Evolutionary conservation across 768 basidiomycete species (phyloP).

Genomic region (Coprinopsis marcescibilis): DNA sequence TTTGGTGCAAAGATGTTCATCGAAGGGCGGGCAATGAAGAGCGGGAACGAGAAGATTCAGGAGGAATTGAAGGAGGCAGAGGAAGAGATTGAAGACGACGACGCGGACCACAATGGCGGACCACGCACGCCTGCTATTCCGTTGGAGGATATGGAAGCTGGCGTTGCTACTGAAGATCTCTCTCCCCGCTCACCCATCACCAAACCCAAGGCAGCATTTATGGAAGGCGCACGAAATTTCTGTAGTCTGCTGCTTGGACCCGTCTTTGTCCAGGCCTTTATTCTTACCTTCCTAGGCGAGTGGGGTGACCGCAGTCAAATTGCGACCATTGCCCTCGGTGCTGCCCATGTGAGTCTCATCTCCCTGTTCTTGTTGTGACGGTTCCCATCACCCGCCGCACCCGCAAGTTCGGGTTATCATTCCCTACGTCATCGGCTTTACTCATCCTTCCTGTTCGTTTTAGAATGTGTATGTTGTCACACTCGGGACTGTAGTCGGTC

Average conservation of each 20-base stretch:
- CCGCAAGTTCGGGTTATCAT: no score
- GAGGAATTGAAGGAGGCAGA: slow-evolving; percentile 97
- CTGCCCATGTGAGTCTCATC: slow-evolving; percentile 69
- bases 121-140: slow-evolving; percentile 41
- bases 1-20: slow-evolving; percentile 89
- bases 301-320: slow-evolving; percentile 99
- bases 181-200: slow-evolving; percentile 11
- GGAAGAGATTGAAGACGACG: slow-evolving; percentile 88
- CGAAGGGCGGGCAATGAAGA: slow-evolving; percentile 78
- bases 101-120: slow-evolving; percentile 43
- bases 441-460: background rate
- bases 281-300: slow-evolving; percentile 96
- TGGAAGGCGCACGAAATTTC: slow-evolving; percentile 75
- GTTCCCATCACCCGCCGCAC: no score
- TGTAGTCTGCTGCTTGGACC: slow-evolving; percentile 81
- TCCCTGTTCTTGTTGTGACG: slow-evolving; percentile 2
- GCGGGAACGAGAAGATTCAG: slow-evolving; percentile 72
- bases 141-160: slow-evolving; percentile 75
- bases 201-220: slow-evolving; percentile 16
- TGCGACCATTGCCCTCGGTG: slow-evolving; percentile 92
- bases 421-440: background rate
- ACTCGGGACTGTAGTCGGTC: slow-evolving; percentile 85
- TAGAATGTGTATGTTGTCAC: slow-evolving; percentile 93
- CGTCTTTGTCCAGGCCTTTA: slow-evolving; percentile 91
- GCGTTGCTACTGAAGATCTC: slow-evolving; percentile 27